Evolutionary conservation across 164 flowering plant genomes (phyloP).

Genomic region (Brasenia schreberi): DNA sequence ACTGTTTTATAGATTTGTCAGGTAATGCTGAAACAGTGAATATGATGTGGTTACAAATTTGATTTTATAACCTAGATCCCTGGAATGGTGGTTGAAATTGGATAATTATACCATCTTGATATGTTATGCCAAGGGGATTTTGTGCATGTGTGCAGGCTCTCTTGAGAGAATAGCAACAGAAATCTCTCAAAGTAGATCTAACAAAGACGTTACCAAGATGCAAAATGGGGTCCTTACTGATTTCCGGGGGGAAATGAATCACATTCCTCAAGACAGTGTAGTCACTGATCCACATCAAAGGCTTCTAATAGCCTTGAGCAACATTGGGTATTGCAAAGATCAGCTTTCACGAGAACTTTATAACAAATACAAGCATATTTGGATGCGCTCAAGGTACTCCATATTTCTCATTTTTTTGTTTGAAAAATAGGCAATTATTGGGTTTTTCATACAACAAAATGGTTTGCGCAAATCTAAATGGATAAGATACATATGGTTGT

Average conservation of each 20-base stretch:
- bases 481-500: neutral
- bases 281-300: conserved; percentile 53
- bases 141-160: conserved; percentile 36
- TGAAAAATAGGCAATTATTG: too few relatives aligned
- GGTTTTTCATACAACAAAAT: too few relatives aligned
- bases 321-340: conserved; percentile 94
- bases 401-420: too few relatives aligned
- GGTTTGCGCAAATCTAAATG: neutral
- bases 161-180: conserved; percentile 69
- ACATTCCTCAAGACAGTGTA: conserved; percentile 50
- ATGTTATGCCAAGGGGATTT: neutral
- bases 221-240: conserved; percentile 57
- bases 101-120: too few relatives aligned
- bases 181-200: conserved; percentile 36
- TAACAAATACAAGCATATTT: conserved; percentile 68
- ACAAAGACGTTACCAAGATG: conserved; percentile 27
- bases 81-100: too few relatives aligned
- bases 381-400: conserved; percentile 63
- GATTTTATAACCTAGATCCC: too few relatives aligned
- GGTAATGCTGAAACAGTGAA: conserved; percentile 28
- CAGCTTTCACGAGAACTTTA: conserved; percentile 72
- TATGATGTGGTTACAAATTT: too few relatives aligned
- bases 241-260: conserved; percentile 21
- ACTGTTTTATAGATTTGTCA: conserved; percentile 88
- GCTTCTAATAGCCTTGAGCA: conserved; percentile 76